Base-by-base conservation (phyloP, 2,329 filamentous ascomycete species). In the Pezicula carpinea region DNA sequence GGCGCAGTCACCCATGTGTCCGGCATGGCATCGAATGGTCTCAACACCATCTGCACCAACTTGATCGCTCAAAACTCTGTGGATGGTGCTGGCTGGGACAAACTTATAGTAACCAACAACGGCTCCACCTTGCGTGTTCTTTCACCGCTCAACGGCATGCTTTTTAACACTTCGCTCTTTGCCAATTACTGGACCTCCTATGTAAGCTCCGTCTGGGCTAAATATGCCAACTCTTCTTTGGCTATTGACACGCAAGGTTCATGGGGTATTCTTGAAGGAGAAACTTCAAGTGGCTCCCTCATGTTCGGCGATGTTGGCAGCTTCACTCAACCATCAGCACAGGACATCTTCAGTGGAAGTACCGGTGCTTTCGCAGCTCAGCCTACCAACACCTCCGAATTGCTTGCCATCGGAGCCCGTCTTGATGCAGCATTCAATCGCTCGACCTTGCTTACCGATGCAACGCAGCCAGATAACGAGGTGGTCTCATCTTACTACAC, bases 371-470 rank as follows among this genome's bases (percentile, higher is more conserved):
- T 85, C 54, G 68, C 70, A 64, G 39, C 52, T 2, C 44, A 53
- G 34, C 7, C 46, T 50, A 44, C 50, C 60, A 18, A 60, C 31
- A 47, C 44, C 14, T 48, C 47, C 3, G 53, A 72, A 59, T 65
- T 75, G 61, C 76, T 79, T 50, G 82, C 82, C 34, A 77, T 91
- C 47, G 82, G 83, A 7, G 85, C 89, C 0, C 75, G 88, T n/a
- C 68, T 93, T 13, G 78, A 84, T 0, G 87, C 88, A 1, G 86
- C 84, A 1, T 79, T 92, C 59, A 89, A 91, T 66, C 76, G 88
- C 18, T 82, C 78, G 29, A 91, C 85, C 10, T 66, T 93, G 50
- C 66, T 87, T 42, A 60, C 66, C 17, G 68, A 76, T 56, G 44
- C 63, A n/a, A 57, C 59, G 53, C 80, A 77, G 66, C 81, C 78